Evolutionary conservation across 2,329 filamentous ascomycete species (phyloP), one percentile per base, ranked within the genome.

Genomic region (Sclerotinia subarctica): DNA sequence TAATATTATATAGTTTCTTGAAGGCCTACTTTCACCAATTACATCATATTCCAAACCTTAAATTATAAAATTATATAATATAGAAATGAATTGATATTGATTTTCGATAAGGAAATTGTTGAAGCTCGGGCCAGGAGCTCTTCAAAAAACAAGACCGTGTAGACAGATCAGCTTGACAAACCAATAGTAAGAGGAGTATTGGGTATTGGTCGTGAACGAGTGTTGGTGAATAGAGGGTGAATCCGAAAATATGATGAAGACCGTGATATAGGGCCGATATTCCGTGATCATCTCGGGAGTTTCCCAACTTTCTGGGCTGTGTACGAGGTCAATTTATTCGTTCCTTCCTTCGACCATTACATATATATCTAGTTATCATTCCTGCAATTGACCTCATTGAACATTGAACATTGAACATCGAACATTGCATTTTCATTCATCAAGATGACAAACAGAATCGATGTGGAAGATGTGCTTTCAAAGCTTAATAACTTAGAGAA

Each of bases 401-500:
- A 58, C n/a, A 19, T 44, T 38, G 35, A n/a, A 7, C 21, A 15
- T 42, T 42, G 38, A 24, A 13, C 21, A 8, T 24, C 44, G 11
- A 32, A 5, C 21, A 32, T 49, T 35, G 5, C 7, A 42, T 38
- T 7, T 63, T 38, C 10, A 63, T 8, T 13, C n/a, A 15, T 35
- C 51, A 62, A 35, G 13, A 67, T 67, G 65, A 67, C 65, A 19
- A 80, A 52, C 57, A 62, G 17, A 67, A 46, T 87, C 52, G 79
- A 86, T 65, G 83, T 86, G 11, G 84, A 86, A 67, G 81, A 82
- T 69, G 77, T 84, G 42, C 79, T 87, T 54, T 82, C 83, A 73
- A 84, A 85, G 79, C 82, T 86, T 67, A 82, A 81, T 15, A 75
- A 82, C 60, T 75, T 78, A 5, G 84, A 87, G 73, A 86, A 86